Evolutionary conservation across 176 grass and related monocot species (phyloP), one percentile per base, ranked within the genome.

Genomic region (Raddia distichophylla): DNA sequence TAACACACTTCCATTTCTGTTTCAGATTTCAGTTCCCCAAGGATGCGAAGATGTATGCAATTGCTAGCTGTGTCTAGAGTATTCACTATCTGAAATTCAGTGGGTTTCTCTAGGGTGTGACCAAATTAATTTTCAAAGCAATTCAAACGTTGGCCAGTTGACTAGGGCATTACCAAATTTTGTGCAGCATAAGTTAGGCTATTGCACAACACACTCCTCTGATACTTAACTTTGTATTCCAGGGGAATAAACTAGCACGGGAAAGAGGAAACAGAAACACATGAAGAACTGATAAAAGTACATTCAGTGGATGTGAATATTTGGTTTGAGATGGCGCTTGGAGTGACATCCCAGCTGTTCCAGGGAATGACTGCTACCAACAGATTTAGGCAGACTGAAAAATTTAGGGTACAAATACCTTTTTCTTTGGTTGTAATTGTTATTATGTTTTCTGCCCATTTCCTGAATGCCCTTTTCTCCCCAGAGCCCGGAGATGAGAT

Each of bases 291-390:
- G 60, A 54, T 81, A 61, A 15, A 49, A 84, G n/a, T 44, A 84
- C 4, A 19, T 66, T 56, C 55, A 10, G 68, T 89, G 64, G 58
- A 89, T 87, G 80, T 75, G 60, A 74, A 61, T 59, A 74, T 84
- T 87, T 53, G 80, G 33, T 83, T 83, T 80, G 37, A 76, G 79
- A 97, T 97, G 94, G 88, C 91, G 17, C 68, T 91, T 80, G 94
- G 91, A 55, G 87, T 89, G 60, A 85, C 94, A 81, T 81, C 83
- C 14, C 87, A 86, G 15, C 45, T 93, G 74, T 93, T 97, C 55
- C 90, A 93, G 69, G 82, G 89, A 77, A 80, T 58, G 34, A 44
- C 69, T 62, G 58, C 80, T 49, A 72, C 75, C 51, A 73, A 63
- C 46, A 85, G 70, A 85, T 91, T 89, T 57, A 52, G 67, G 51